Conservation (phyloP, 495 filamentous ascomycete species). For the Cetradonia linearis region DNA sequence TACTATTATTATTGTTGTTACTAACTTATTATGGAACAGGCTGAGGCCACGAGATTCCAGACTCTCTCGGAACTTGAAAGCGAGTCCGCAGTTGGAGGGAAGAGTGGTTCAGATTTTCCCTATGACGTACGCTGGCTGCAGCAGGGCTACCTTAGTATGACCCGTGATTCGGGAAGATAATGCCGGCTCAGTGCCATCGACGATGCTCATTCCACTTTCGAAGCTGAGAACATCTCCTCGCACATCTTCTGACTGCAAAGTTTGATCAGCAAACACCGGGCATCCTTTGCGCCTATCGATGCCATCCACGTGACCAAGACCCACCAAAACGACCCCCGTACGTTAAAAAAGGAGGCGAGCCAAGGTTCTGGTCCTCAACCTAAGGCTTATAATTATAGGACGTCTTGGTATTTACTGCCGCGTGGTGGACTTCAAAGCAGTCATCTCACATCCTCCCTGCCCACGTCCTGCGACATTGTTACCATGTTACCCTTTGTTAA, state of each 20-base stretch:
- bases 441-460: not conserved
- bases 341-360: not conserved
- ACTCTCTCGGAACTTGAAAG: not conserved
- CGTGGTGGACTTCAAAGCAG: not conserved
- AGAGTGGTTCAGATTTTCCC: not conserved
- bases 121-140: slow-evolving; percentile 6
- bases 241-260: not conserved
- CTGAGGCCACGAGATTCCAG: not conserved
- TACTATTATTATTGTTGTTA: not conserved
- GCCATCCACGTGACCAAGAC: not conserved
- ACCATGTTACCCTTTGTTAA: not conserved
- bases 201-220: not conserved
- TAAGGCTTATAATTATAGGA: not conserved
- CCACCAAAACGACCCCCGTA: not conserved
- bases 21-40: not conserved
- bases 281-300: not conserved
- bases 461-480: not conserved
- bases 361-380: not conserved
- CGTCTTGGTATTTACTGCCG: not conserved
- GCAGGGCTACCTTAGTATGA: slow-evolving; percentile 7
- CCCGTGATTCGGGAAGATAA: not conserved
- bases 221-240: not conserved
- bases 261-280: not conserved
- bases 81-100: not conserved
- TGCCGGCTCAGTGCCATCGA: slow-evolving; percentile 2